These are phyloP conservation scores for Candida labiduridarum DNA, from an alignment of 1,139 yeast species.

Conservation along the genomic window DNA sequence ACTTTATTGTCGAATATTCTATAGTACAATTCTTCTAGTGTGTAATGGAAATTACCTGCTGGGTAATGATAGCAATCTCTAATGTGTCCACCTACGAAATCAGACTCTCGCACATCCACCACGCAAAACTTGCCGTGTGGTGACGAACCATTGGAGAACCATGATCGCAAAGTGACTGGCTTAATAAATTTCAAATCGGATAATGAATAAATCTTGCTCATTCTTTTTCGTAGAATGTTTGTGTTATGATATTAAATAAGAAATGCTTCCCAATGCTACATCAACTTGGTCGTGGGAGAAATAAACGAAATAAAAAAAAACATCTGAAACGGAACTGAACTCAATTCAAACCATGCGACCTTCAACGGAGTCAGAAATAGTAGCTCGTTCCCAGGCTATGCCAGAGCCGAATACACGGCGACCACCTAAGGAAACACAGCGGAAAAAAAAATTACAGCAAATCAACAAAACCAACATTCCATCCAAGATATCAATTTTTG, in stretches of 20 bases:
- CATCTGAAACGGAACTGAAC: neutral
- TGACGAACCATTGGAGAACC: slow-evolving; percentile 44
- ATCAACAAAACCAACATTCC: neutral
- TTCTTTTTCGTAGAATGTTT: slow-evolving; percentile 1
- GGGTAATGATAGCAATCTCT: slow-evolving; percentile 64
- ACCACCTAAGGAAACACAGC: neutral
- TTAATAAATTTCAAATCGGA: slow-evolving; percentile 46
- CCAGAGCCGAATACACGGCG: too few species aligned
- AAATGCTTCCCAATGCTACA: too few species aligned
- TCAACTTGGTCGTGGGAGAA: too few species aligned
- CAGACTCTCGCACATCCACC: slow-evolving; percentile 87
- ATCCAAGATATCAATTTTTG: slow-evolving; percentile 1
- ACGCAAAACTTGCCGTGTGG: slow-evolving; percentile 56
- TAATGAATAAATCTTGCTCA: slow-evolving; percentile 23
- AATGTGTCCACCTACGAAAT: slow-evolving; percentile 71
- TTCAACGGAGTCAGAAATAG: neutral
- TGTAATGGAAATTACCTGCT: slow-evolving; percentile 47
- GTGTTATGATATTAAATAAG: too few species aligned
- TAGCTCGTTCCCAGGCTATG: too few species aligned
- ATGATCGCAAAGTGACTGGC: slow-evolving; percentile 43
- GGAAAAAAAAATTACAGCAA: neutral
- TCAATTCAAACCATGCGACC: neutral
- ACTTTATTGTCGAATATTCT: slow-evolving; percentile 33
- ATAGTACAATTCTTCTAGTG: slow-evolving; percentile 45
- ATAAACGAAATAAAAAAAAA: neutral